These are phyloP conservation scores for Ophiostoma pallidulum DNA, from an alignment of 2,329 filamentous ascomycete species.

Conservation along the genomic window DNA sequence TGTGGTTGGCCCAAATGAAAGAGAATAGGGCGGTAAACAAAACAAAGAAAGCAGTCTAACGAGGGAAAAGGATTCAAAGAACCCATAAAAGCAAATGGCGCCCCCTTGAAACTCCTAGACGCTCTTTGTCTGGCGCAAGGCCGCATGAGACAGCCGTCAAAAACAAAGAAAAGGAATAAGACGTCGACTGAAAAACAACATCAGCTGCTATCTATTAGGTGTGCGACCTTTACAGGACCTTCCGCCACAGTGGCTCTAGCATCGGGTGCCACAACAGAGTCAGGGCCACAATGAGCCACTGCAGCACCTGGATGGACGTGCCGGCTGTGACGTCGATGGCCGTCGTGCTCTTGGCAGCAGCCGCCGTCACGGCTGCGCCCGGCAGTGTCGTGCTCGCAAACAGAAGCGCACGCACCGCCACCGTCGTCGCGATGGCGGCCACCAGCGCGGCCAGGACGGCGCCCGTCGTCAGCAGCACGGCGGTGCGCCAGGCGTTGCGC, in stretches of 20 bases:
- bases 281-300: constrained; percentile 17
- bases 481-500: constrained; percentile 5
- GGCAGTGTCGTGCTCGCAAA: constrained; percentile 15
- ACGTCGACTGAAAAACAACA: not conserved
- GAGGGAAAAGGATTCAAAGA: too few relatives aligned
- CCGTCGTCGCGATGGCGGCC: constrained; percentile 13
- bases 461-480: constrained; percentile 12
- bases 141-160: too few relatives aligned
- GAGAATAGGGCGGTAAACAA: too few relatives aligned
- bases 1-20: too few relatives aligned
- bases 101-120: too few relatives aligned
- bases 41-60: too few relatives aligned
- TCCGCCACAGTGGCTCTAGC: constrained; percentile 12
- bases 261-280: constrained; percentile 16
- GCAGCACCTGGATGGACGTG: constrained; percentile 15
- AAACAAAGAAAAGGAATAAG: not conserved
- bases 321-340: constrained; percentile 12
- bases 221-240: not conserved
- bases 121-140: too few relatives aligned
- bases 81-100: too few relatives aligned
- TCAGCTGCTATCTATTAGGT: not conserved
- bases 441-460: constrained; percentile 12
- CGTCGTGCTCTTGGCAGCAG: not conserved
- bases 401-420: constrained; percentile 16
- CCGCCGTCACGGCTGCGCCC: constrained; percentile 1